Percentiles rank a stretch among this genome's conserved stretches.
Evolutionary conservation across 805 yeast genomes (phyloP).

Genomic region (Candida qinlingensis): DNA sequence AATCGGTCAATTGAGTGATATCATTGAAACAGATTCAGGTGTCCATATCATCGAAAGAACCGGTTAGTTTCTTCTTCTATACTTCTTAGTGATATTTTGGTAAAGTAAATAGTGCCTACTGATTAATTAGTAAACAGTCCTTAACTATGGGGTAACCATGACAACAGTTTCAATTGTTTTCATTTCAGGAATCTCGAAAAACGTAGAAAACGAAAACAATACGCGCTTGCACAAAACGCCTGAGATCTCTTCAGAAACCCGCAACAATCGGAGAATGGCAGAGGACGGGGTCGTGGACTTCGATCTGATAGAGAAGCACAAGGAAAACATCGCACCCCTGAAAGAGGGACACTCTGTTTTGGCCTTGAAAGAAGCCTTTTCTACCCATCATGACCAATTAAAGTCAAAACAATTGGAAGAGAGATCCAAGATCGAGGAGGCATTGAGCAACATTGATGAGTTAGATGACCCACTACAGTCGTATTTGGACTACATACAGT

Average conservation of each 20-base stretch:
- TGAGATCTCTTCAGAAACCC: too few relatives aligned
- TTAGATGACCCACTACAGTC: constrained; percentile 81
- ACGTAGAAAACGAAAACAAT: too few relatives aligned
- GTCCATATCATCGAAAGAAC: constrained; percentile 85
- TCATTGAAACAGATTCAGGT: constrained; percentile 88
- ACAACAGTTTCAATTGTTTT: neutral
- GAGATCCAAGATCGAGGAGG: constrained; percentile 43
- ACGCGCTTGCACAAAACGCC: neutral
- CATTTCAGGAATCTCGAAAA: neutral
- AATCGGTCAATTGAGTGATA: constrained; percentile 76
- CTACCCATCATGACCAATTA: constrained; percentile 24
- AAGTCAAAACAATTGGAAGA: constrained; percentile 27
- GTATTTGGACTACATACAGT: constrained; percentile 66
- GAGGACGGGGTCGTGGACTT: constrained; percentile 27
- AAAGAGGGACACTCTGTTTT: constrained; percentile 64
- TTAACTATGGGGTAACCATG: neutral
- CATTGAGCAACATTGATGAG: constrained; percentile 47
- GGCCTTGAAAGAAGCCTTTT: constrained; percentile 43
- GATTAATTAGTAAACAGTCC: neutral
- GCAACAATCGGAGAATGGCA: constrained; percentile 3
- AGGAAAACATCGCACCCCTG: constrained; percentile 71
- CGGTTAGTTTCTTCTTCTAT: constrained; percentile 25
- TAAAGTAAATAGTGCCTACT: neutral
- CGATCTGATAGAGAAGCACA: constrained; percentile 50
- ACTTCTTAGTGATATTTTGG: too few relatives aligned